Conservation (phyloP, 2,329 filamentous ascomycete species). For the Xylaria hypoxylon region DNA sequence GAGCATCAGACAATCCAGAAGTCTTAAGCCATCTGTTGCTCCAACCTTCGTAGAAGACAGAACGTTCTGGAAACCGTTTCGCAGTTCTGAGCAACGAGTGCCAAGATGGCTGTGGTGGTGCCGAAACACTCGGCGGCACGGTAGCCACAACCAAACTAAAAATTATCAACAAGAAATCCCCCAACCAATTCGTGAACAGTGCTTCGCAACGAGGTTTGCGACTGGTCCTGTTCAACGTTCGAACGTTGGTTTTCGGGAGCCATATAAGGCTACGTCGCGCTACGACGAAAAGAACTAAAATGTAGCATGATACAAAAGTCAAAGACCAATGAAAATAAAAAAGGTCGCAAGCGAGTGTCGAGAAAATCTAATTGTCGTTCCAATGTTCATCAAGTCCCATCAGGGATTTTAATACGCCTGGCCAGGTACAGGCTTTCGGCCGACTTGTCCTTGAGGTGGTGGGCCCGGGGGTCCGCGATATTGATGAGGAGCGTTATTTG, state of each 20-base stretch:
- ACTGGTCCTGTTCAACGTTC: slow-evolving; percentile 29
- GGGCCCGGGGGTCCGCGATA: slow-evolving; percentile 50
- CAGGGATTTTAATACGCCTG: slow-evolving; percentile 59
- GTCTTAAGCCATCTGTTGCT: slow-evolving; percentile 11
- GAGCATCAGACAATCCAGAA: slow-evolving; percentile 27
- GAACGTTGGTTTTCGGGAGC: slow-evolving; percentile 15
- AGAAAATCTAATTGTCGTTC: slow-evolving; percentile 50
- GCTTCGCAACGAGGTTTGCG: slow-evolving; percentile 29
- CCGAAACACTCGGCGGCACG: slow-evolving; percentile 15
- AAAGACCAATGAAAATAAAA: slow-evolving; percentile 42
- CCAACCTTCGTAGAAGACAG: slow-evolving; percentile 26
- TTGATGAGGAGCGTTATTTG: slow-evolving; percentile 50
- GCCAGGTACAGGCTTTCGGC: slow-evolving; percentile 68
- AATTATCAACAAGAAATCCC: slow-evolving; percentile 51
- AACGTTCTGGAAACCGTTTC: slow-evolving; percentile 16
- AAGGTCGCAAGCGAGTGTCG: slow-evolving; percentile 51
- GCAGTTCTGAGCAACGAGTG: slow-evolving; percentile 19
- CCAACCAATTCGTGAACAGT: slow-evolving; percentile 41
- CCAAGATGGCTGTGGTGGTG: slow-evolving; percentile 18
- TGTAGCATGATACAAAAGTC: slow-evolving; percentile 38
- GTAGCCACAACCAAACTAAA: slow-evolving; percentile 41
- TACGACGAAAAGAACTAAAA: slow-evolving; percentile 36
- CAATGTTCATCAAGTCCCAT: slow-evolving; percentile 49
- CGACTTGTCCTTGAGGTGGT: slow-evolving; percentile 57
- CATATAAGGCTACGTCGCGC: slow-evolving; percentile 37